Percentiles rank a stretch among this genome's conserved stretches.
Evolutionary conservation across 176 grass and related monocot genomes (phyloP).

Genomic region (Typha latifolia): DNA sequence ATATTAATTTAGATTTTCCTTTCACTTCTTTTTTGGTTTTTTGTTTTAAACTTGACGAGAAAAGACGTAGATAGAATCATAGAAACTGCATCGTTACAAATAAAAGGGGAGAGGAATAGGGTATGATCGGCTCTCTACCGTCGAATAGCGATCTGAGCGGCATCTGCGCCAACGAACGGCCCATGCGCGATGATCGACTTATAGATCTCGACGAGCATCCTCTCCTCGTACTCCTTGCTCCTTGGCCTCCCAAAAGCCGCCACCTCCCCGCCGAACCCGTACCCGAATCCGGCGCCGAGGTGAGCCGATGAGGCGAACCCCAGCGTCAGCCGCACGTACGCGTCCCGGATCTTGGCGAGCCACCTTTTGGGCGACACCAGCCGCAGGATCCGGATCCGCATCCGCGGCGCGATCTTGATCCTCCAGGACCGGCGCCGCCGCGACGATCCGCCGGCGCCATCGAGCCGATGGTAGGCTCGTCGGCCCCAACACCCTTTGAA

Average conservation of each 20-base stretch:
- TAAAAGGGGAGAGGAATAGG: no score
- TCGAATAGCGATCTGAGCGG: not conserved
- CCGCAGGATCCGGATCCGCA: conserved; percentile 8
- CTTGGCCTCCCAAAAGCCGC: not conserved
- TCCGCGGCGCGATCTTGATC: conserved; percentile 1
- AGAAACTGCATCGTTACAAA: no score
- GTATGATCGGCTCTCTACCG: no score
- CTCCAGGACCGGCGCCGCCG: conserved; percentile 18
- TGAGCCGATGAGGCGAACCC: conserved; percentile 19
- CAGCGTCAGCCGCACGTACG: conserved; percentile 66
- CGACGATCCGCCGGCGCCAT: conserved; percentile 13
- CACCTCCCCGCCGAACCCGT: not conserved
- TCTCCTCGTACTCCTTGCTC: conserved; percentile 25
- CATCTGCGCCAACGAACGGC: conserved; percentile 6
- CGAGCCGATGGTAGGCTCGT: conserved; percentile 27
- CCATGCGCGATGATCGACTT: conserved; percentile 14
- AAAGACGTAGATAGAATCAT: no score
- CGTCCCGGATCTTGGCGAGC: conserved; percentile 36
- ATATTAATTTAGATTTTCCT: no score
- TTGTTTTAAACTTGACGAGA: no score
- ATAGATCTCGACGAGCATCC: conserved; percentile 21
- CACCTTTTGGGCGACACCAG: conserved; percentile 9
- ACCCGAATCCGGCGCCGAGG: not conserved
- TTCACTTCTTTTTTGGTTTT: no score
- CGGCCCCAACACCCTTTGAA: conserved; percentile 20